Evolutionary conservation across 2,329 filamentous ascomycete genomes (phyloP).

Genomic region (Daldinia eschscholtzii): DNA sequence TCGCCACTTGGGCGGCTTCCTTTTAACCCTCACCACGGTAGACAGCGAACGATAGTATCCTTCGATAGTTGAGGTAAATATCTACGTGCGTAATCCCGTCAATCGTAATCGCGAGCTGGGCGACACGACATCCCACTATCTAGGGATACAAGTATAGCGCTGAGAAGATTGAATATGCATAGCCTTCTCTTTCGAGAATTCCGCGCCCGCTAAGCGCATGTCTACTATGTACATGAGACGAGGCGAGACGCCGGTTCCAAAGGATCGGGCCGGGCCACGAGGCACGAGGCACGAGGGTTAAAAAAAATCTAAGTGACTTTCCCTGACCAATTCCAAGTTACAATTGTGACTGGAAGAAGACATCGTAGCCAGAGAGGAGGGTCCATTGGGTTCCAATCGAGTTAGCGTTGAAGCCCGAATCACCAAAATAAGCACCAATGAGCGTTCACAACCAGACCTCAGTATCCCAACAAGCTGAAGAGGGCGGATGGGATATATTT

Average conservation of each 20-base stretch:
- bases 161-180: slow-evolving; percentile 19
- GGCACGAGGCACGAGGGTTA: slow-evolving; percentile 32
- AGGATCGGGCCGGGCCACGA: slow-evolving; percentile 44
- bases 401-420: slow-evolving; percentile 45
- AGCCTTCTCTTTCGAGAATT: slow-evolving; percentile 12
- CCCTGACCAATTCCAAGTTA: slow-evolving; percentile 37
- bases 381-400: slow-evolving; percentile 43
- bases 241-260: slow-evolving; percentile 41
- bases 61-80: slow-evolving; percentile 14
- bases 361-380: slow-evolving; percentile 26
- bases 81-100: slow-evolving; percentile 19
- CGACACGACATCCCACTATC: slow-evolving; percentile 16
- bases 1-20: slow-evolving; percentile 44
- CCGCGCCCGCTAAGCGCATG: slow-evolving; percentile 19
- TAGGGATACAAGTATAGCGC: slow-evolving; percentile 11
- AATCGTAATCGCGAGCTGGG: slow-evolving; percentile 23
- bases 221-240: slow-evolving; percentile 33
- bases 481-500: slow-evolving; percentile 30
- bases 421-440: slow-evolving; percentile 40
- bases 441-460: slow-evolving; percentile 30
- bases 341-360: slow-evolving; percentile 38
- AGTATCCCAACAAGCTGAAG: slow-evolving; percentile 23
- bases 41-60: slow-evolving; percentile 10
- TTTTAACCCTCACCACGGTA: slow-evolving; percentile 33
- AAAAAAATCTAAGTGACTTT: slow-evolving; percentile 23